Percentiles rank a stretch among this genome's conserved stretches.
These are phyloP conservation scores for Camelina neglecta DNA, from an alignment of 345 rosid species.

Conservation along the genomic window DNA sequence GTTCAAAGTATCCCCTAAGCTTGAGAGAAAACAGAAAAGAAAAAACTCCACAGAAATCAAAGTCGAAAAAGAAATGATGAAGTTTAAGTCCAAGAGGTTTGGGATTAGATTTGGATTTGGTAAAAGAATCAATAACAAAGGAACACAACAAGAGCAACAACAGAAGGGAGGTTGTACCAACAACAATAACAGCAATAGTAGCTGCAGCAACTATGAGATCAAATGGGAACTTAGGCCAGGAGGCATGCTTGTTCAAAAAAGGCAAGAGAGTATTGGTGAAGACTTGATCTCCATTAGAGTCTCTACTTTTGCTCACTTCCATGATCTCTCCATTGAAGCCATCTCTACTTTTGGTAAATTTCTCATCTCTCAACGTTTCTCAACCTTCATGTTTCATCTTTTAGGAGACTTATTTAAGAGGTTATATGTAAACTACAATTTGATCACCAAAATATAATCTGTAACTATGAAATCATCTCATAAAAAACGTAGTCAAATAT, in stretches of 20 bases:
- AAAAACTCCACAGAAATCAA: not conserved
- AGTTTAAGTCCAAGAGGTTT: constrained; percentile 73
- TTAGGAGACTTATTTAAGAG: not conserved
- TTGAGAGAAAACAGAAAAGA: not conserved
- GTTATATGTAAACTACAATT: not conserved
- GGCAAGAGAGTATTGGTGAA: constrained; percentile 54
- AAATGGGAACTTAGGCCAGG: constrained; percentile 93
- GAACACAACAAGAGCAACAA: constrained; percentile 39
- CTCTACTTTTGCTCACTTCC: constrained; percentile 70
- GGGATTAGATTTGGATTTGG: constrained; percentile 63
- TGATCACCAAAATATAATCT: not conserved
- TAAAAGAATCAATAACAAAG: constrained; percentile 37
- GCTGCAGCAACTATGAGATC: constrained; percentile 51
- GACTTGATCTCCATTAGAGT: constrained; percentile 69
- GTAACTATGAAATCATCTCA: not conserved
- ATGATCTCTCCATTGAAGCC: constrained; percentile 74
- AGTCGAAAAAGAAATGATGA: constrained; percentile 54
- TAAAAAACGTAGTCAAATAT: not conserved
- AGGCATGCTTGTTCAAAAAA: constrained; percentile 93
- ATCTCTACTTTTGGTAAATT: constrained; percentile 87
- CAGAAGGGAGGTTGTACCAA: constrained; percentile 44
- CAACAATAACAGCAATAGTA: constrained; percentile 22
- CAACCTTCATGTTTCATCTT: not conserved
- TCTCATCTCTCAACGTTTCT: not conserved
- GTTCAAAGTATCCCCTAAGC: constrained; percentile 22